These are phyloP conservation scores for Carpinus viminea DNA, from an alignment of 306 rosid genomes.

Conservation along the genomic window DNA sequence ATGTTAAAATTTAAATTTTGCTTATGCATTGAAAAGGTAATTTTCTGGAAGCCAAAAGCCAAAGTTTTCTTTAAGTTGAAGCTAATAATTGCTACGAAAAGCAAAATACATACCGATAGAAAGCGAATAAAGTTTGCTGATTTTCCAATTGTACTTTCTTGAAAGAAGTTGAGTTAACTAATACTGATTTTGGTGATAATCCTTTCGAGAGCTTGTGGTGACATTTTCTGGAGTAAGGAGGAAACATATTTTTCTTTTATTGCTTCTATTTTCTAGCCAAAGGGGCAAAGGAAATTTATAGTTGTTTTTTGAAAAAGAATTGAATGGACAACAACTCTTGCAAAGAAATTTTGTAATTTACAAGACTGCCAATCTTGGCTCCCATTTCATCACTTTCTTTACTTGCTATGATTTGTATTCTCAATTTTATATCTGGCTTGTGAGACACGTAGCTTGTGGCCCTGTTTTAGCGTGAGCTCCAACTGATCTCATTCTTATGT, in stretches of 20 bases:
- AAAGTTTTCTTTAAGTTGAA: no score
- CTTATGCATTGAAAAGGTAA: neutral
- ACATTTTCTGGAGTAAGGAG: neutral
- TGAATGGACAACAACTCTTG: neutral
- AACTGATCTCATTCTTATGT: constrained; percentile 16
- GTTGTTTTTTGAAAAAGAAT: no score
- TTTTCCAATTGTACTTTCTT: neutral
- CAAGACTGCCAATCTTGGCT: neutral
- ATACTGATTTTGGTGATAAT: neutral
- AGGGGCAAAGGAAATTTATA: neutral
- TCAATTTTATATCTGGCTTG: constrained; percentile 2
- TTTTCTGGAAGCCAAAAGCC: neutral
- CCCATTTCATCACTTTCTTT: neutral
- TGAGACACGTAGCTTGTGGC: constrained; percentile 16
- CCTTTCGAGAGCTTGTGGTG: neutral
- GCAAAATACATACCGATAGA: neutral
- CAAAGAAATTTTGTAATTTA: neutral
- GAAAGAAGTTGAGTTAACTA: neutral
- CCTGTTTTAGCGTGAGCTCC: constrained; percentile 4
- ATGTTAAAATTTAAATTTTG: no score
- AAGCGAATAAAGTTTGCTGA: neutral
- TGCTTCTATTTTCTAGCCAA: neutral
- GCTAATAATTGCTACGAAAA: neutral
- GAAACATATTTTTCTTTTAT: neutral
- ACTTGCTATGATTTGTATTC: neutral